A percentile compares a stretch with the other conserved stretches of the same genome.
These are phyloP conservation scores for Pichia scutulata DNA, from an alignment of 805 yeast genomes.

Conservation along the genomic window DNA sequence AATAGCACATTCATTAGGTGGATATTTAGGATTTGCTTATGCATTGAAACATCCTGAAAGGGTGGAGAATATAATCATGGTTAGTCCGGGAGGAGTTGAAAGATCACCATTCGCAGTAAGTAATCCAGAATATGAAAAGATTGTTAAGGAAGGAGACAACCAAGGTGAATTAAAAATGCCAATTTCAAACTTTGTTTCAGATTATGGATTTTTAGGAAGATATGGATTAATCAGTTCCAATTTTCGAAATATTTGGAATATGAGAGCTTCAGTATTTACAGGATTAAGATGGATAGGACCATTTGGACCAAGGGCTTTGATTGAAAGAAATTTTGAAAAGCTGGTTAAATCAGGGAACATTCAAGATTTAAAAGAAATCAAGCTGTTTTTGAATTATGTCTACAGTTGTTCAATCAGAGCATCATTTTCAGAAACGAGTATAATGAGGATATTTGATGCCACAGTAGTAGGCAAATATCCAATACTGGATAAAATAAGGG, in stretches of 20 bases:
- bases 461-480: constrained; percentile 62
- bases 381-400: constrained; percentile 26
- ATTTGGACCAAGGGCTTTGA: constrained; percentile 25
- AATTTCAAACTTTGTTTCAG: constrained; percentile 37
- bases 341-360: constrained; percentile 23
- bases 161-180: constrained; percentile 7
- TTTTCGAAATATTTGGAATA: constrained; percentile 32
- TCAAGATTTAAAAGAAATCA: constrained; percentile 21
- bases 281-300: constrained; percentile 40
- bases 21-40: constrained; percentile 54
- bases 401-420: constrained; percentile 25
- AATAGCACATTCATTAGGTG: constrained; percentile 77
- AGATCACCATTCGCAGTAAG: constrained; percentile 54
- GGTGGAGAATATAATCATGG: constrained; percentile 47
- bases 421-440: constrained; percentile 29
- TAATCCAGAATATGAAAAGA: constrained; percentile 25
- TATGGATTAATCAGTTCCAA: constrained; percentile 33
- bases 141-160: constrained; percentile 4
- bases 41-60: constrained; percentile 49
- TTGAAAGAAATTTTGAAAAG: constrained; percentile 23
- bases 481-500: constrained; percentile 46
- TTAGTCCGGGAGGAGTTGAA: constrained; percentile 78
- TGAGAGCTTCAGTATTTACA: constrained; percentile 39
- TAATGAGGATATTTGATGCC: constrained; percentile 45
- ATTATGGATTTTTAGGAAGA: constrained; percentile 40